Evolutionary conservation across 208 protist species (phyloP), one percentile per base, ranked within the genome.

Genomic region (Wallacemonas sp.): DNA sequence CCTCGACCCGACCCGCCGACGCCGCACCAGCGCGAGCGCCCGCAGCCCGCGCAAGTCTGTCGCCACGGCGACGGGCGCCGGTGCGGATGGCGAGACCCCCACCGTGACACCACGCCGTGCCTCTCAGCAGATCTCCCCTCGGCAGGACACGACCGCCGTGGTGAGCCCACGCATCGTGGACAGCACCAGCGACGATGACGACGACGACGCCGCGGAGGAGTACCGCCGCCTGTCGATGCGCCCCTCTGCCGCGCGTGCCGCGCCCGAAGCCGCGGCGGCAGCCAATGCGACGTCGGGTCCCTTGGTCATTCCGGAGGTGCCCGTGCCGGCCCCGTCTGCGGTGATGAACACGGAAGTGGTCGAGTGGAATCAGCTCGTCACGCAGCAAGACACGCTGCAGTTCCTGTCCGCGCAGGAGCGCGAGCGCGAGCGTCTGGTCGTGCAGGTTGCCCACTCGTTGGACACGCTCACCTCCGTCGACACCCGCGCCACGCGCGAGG

Each of bases 301-400:
- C 36, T 49, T 26, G 11, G 44, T 23, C 29, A 42, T 46, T 1
- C 61, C 41, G 11, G 45, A 23, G 11, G 52, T 59, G 20, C 36
- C 0, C 26, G 33, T 55, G 28, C 62, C 41, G 31, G 4, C 65
- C 18, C 66, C 67, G 42, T 31, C 44, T 23, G 64, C 65, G 39
- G 46, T 84, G 5, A 23, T 87, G 2, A 39, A 26, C 10, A 67
- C 61, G 38, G 81, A 82, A 45, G 8, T 79, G 3, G 65, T 74
- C 41, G 71, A 61, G 22, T 82, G 77, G 74, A 69, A 41, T 0
- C 55, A 79, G 23, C 61, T 61, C 8, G 77, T 44, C 1, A 76
- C 31, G 28, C 82, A 76, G 70, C 49, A 68, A 57, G 46, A 29
- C 45, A 74, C 69, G 54, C 65, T 85, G 55, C 65, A 67, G 65